These are phyloP conservation scores for Nicotiana knightiana DNA, from an alignment of 257 asterid genomes.

Conservation along the genomic window DNA sequence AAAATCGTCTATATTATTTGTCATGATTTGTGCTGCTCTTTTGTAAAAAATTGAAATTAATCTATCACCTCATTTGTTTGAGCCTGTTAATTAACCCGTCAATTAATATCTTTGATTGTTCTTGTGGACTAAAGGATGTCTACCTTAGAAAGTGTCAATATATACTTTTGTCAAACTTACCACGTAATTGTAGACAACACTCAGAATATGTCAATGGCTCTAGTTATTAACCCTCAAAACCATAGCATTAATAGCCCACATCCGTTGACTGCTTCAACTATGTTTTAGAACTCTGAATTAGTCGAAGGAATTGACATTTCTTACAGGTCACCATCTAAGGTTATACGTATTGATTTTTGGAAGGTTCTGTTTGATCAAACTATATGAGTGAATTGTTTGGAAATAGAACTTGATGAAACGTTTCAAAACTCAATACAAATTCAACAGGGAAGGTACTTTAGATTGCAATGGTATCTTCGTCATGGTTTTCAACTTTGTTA, in stretches of 20 bases:
- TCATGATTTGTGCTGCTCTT: background rate
- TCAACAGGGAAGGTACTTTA: too few relatives aligned
- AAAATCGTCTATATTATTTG: background rate
- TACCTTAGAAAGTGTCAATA: background rate
- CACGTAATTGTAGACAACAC: too few relatives aligned
- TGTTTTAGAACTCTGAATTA: background rate
- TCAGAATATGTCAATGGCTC: too few relatives aligned
- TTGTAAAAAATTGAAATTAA: too few relatives aligned
- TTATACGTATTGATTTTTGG: background rate
- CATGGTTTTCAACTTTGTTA: too few relatives aligned
- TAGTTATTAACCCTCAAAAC: background rate
- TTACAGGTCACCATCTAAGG: background rate
- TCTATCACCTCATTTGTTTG: background rate
- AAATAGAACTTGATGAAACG: too few relatives aligned
- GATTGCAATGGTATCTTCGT: too few relatives aligned
- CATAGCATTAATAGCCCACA: background rate
- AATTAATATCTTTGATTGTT: background rate
- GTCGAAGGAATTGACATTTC: background rate
- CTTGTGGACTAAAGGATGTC: background rate
- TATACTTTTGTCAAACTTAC: background rate
- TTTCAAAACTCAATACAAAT: too few relatives aligned
- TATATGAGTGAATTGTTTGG: too few relatives aligned
- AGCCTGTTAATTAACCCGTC: background rate
- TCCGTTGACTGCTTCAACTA: background rate
- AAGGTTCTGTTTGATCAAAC: background rate